Evolutionary conservation across 2,329 filamentous ascomycete genomes (phyloP).

Genomic region (Myriosclerotinia curreyana): DNA sequence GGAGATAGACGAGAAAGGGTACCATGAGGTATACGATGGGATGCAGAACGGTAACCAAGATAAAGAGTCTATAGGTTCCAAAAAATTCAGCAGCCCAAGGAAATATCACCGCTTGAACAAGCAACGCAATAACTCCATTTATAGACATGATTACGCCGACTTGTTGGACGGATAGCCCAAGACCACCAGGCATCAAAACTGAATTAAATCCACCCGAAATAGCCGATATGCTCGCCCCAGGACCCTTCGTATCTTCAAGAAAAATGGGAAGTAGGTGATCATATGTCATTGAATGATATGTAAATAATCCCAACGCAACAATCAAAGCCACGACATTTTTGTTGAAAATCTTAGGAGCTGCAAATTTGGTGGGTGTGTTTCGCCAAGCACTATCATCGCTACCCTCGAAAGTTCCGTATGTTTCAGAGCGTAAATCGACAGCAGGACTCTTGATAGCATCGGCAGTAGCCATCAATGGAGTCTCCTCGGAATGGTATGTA

Average conservation of each 20-base stretch:
- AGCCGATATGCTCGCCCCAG: conserved; percentile 31
- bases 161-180: conserved; percentile 59
- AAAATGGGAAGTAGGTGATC: conserved; percentile 92
- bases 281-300: conserved; percentile 93
- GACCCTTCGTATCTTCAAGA: conserved; percentile 69
- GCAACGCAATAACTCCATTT: conserved; percentile 56
- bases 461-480: conserved; percentile 71
- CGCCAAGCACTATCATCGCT: conserved; percentile 36
- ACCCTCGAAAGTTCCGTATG: conserved; percentile 67
- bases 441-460: conserved; percentile 70
- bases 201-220: conserved; percentile 38
- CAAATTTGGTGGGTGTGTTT: conserved; percentile 35
- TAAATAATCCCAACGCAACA: conserved; percentile 82
- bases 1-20: conserved; percentile 56
- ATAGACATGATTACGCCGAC: conserved; percentile 61
- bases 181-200: conserved; percentile 58
- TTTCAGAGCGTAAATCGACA: conserved; percentile 72
- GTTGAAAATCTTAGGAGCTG: conserved; percentile 50
- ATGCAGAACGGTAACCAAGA: conserved; percentile 57
- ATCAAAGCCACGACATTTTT: conserved; percentile 71
- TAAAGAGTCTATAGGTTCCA: conserved; percentile 57
- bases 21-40: conserved; percentile 60
- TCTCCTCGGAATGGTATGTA: conserved; percentile 52
- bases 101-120: conserved; percentile 60
- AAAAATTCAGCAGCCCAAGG: conserved; percentile 56